These are phyloP conservation scores for Rhodotorula sp. DNA, from an alignment of 1,284 basidiomycete genomes.

Conservation along the genomic window DNA sequence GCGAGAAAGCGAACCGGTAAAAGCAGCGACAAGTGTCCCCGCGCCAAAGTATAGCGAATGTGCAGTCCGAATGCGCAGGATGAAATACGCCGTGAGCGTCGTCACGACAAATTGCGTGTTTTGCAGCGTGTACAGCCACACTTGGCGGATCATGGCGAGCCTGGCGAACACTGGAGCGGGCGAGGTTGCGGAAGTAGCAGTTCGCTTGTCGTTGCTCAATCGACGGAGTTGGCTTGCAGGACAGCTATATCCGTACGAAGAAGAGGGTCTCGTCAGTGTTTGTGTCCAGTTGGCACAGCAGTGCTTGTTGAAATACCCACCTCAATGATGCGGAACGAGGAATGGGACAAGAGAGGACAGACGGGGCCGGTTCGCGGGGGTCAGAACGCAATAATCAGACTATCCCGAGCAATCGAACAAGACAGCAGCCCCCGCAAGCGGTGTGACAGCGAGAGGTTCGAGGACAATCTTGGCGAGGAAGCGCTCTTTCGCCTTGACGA, in stretches of 20 bases:
- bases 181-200: background rate
- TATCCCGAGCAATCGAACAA: background rate
- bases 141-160: conserved; percentile 15
- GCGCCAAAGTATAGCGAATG: conserved; percentile 44
- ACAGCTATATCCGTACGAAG: too few relatives aligned
- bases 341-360: too few relatives aligned
- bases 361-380: too few relatives aligned
- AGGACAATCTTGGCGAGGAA: background rate
- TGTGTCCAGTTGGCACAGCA: too few relatives aligned
- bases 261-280: too few relatives aligned
- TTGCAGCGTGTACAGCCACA: conserved; percentile 27
- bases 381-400: background rate
- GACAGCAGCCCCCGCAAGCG: background rate
- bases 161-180: background rate
- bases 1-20: conserved; percentile 34
- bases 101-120: conserved; percentile 46
- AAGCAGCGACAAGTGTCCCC: conserved; percentile 44
- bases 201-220: background rate
- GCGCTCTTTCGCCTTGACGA: background rate
- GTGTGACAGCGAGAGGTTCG: background rate
- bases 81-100: conserved; percentile 37
- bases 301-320: too few relatives aligned
- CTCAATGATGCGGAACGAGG: too few relatives aligned
- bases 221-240: too few relatives aligned
- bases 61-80: conserved; percentile 43